Conservation (phyloP, 805 yeast species). For the Candida schatavii region DNA sequence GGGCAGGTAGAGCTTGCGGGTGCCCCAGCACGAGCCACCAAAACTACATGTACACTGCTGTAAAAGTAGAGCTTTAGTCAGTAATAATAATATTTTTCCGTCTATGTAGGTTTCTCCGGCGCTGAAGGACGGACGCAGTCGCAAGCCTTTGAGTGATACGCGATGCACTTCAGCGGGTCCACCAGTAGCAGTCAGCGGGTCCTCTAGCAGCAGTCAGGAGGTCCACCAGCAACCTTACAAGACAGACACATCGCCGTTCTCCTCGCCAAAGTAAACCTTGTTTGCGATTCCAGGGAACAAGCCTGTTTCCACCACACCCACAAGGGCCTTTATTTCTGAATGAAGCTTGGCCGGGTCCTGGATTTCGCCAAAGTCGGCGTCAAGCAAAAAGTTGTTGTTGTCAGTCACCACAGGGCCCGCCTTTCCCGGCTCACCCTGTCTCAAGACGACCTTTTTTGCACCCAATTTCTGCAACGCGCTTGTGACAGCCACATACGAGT, state of each 20-base stretch:
- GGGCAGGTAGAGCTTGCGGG: too few species aligned
- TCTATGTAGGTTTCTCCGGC: too few species aligned
- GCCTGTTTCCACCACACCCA: slow-evolving; percentile 97
- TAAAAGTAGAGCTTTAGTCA: background rate
- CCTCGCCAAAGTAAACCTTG: slow-evolving; percentile 87
- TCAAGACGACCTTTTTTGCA: slow-evolving; percentile 58
- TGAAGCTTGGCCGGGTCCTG: slow-evolving; percentile 53
- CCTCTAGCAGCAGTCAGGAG: too few species aligned
- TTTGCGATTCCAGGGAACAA: slow-evolving; percentile 72
- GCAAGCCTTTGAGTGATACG: too few species aligned
- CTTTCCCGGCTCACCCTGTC: slow-evolving; percentile 88
- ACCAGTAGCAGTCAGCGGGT: too few species aligned
- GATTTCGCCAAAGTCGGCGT: slow-evolving; percentile 87
- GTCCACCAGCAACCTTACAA: slow-evolving; percentile 11
- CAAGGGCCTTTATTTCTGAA: slow-evolving; percentile 61
- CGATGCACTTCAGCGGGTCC: too few species aligned
- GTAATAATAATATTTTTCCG: background rate
- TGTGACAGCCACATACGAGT: slow-evolving; percentile 74
- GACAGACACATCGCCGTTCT: slow-evolving; percentile 53
- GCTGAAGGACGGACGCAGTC: too few species aligned
- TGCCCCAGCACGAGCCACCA: too few species aligned
- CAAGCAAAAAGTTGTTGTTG: slow-evolving; percentile 89
- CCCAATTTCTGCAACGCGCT: slow-evolving; percentile 62
- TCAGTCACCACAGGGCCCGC: slow-evolving; percentile 98
- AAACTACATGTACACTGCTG: too few species aligned